A percentile compares a stretch with the other conserved stretches of the same genome.
Evolutionary conservation across 2,329 filamentous ascomycete species (phyloP).

Genomic region (Trichoderma aggressivum): DNA sequence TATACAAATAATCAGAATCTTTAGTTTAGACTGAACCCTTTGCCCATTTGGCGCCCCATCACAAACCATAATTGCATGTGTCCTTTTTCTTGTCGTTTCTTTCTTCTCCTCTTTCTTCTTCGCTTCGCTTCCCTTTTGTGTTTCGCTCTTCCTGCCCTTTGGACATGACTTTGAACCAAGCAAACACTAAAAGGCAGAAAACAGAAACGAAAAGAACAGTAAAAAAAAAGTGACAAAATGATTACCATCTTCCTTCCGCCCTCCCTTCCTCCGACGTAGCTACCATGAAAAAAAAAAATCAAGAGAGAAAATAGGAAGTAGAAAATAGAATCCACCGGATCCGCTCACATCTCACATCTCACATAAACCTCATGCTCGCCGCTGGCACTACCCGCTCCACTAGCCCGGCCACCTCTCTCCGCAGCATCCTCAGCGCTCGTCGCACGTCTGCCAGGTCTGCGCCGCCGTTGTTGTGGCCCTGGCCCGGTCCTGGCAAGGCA

Average conservation of each 20-base stretch:
- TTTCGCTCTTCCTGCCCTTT: not conserved
- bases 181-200: not conserved
- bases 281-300: not conserved
- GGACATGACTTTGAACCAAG: not conserved
- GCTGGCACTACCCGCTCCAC: constrained; percentile 42
- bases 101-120: constrained; percentile 18
- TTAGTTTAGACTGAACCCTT: constrained; percentile 16
- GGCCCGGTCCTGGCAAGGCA: constrained; percentile 38
- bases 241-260: constrained; percentile 1
- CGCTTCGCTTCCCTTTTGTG: not conserved
- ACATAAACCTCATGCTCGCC: constrained; percentile 46
- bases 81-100: constrained; percentile 17
- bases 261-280: constrained; percentile 4
- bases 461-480: constrained; percentile 44
- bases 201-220: not conserved
- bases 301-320: not conserved
- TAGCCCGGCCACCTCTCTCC: constrained; percentile 44
- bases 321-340: constrained; percentile 1
- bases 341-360: constrained; percentile 23
- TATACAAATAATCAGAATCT: constrained; percentile 17
- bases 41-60: constrained; percentile 20
- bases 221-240: not conserved
- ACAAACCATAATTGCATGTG: constrained; percentile 16
- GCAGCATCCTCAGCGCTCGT: constrained; percentile 41
- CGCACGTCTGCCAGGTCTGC: constrained; percentile 44